Percentiles rank a stretch among this genome's conserved stretches.
These are phyloP conservation scores for Saccharomycopsis sp. DNA, from an alignment of 805 yeast species.

Conservation along the genomic window DNA sequence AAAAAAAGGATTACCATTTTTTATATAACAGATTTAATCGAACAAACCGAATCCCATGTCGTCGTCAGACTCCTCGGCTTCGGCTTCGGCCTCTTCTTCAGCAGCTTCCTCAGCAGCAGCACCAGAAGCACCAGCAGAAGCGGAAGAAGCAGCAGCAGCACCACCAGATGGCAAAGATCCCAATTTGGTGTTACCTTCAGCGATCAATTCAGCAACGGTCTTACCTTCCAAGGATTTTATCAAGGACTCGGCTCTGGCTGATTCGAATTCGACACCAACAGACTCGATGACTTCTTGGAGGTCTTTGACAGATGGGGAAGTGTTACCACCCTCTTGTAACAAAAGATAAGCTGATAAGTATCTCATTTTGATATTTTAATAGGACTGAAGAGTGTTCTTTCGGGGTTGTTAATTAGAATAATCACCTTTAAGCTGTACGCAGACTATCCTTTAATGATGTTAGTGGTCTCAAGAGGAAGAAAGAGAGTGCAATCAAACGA, in stretches of 20 bases:
- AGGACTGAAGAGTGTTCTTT: conserved; percentile 11
- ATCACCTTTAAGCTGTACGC: conserved; percentile 69
- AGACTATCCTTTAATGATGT: conserved; percentile 65
- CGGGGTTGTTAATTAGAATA: conserved; percentile 39
- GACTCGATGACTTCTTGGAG: conserved; percentile 83
- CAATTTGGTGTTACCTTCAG: conserved; percentile 93
- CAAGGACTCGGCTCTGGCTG: conserved; percentile 73
- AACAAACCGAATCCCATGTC: conserved; percentile 97
- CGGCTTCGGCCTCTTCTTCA: conserved; percentile 56
- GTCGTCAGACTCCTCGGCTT: conserved; percentile 56
- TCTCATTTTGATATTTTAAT: conserved; percentile 47
- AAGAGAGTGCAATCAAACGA: not conserved
- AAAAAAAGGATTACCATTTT: no score
- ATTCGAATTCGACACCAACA: conserved; percentile 95
- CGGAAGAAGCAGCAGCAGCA: conserved; percentile 79
- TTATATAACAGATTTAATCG: conserved; percentile 75
- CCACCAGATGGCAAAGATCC: conserved; percentile 98
- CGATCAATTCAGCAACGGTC: conserved; percentile 79
- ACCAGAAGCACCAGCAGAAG: conserved; percentile 61
- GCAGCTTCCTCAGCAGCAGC: conserved; percentile 67
- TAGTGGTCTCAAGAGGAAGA: conserved; percentile 2
- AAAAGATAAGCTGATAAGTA: conserved; percentile 99
- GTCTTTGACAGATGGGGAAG: conserved; percentile 90
- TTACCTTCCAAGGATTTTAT: conserved; percentile 90
- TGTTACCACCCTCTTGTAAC: conserved; percentile 94